Base-by-base conservation (phyloP, 805 yeast genomes). In the Teunomyces funiuensis region DNA sequence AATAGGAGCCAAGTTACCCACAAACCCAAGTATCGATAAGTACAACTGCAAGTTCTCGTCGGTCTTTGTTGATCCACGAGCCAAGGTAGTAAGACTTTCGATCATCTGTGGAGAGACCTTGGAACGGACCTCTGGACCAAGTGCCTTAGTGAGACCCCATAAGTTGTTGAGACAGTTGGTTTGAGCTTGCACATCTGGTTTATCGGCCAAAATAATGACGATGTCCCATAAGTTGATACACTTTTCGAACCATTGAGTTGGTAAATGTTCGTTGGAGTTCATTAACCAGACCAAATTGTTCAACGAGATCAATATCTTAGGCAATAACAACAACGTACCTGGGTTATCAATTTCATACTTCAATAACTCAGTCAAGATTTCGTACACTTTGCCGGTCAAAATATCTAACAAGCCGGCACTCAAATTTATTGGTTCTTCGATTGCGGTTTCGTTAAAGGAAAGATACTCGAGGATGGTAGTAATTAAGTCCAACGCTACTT, bases 231-330 rank as follows among this genome's bases (percentile, higher is more conserved):
- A 39, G 10, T 51, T 43, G 1, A 54, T 41, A 15, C 59, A 50
- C 13, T 42, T 43, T 7, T 50, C 54, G 43, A 40, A 67, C 81
- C 82, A 77, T 30, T 50, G 56, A 4, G 60, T 58, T 1, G 73
- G 70, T 37, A 60, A 53, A 11, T 53, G 39, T 27, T 63, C 60
- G 33, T 53, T 40, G 3, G 71, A 55, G 27, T 64, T 53, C 43
- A 75, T 54, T 20, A 82, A 63, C 89, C 90, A 83, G 29, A 78
- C 58, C 40, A 84, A 58, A 54, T 90, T 90, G 62, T 87, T 88
- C 57, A 88, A 71, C 6, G 86, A 81, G 10, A 79, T 72, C 37
- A 87, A 63, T 5, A 80, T 71, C 49, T 85, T 79, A 19, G 77
- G 69, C 19, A 74, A 63, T 45, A 82, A 74, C 33, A 73, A 50